Evolutionary conservation across 495 filamentous ascomycete genomes (phyloP), one percentile per base, ranked within the genome.

Genomic region (Elaphomyces granulatus): DNA sequence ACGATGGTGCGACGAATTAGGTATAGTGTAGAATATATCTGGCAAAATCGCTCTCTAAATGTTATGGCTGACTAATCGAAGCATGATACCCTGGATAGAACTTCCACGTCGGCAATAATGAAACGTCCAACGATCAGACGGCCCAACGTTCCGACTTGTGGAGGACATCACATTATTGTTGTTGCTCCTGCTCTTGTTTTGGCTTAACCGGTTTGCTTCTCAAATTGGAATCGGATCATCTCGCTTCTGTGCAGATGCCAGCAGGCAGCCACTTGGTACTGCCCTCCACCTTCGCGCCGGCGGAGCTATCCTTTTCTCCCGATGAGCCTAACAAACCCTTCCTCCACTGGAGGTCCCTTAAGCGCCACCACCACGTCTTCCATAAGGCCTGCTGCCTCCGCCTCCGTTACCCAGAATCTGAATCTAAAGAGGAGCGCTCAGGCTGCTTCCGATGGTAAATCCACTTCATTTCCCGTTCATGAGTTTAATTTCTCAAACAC

Each of bases 391-490:
- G 48, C 56, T 45, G 35, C 37, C 35, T 49, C 44, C 47, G 55
- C 60, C 40, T 45, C 58, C 46, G 51, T 61, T 48, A 70, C 56
- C 43, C 72, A 77, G 54, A 69, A 59, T 44, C 72, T 77, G 54
- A 70, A 60, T 41, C 61, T 82, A 46, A 85, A 85, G 66, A 71
- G 76, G 58, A 80, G 68, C 48, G 74, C 83, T 46, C 79, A 82
- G 66, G 74, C 76, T 45, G 74, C 75, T 44, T 83, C 85, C 62
- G 81, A 87, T 70, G 83, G 83, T 87, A 75, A 58, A 60, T 64
- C 51, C n/a, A 33, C 44, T 38, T 40, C 32, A 45, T 45, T 39
- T 38, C 47, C 34, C 45, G 36, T 37, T 31, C 31, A 41, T 47
- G 39, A 36, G 33, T 31, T 37, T 36, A 30, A 30, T 32, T 42